A percentile compares a stretch with the other conserved stretches of the same genome.
phyloP scores from a whole-genome alignment of 768 basidiomycete species.

The Termitomyces sp. region DNA sequence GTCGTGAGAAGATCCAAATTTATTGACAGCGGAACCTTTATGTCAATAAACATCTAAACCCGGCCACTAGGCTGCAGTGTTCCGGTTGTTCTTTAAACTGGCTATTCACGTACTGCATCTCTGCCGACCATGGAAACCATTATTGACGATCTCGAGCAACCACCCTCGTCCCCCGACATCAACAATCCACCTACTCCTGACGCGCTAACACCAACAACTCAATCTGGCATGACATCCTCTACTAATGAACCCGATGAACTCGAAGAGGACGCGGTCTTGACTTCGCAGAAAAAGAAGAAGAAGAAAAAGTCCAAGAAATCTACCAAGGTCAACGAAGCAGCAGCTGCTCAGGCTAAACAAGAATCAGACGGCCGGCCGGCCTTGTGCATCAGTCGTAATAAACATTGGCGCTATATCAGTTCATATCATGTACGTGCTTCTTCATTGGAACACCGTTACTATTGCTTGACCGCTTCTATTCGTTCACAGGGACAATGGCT shows the following conservation, averaged over 20 bases:
- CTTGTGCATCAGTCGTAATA: constrained; percentile 87
- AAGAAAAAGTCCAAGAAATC: constrained; percentile 61
- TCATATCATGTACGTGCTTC: constrained; percentile 73
- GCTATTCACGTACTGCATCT: neutral
- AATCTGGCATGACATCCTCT: constrained; percentile 30
- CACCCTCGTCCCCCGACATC: constrained; percentile 7
- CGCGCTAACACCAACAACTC: constrained; percentile 13
- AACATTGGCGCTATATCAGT: constrained; percentile 92
- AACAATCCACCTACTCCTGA: constrained; percentile 10
- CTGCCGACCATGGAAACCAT: neutral
- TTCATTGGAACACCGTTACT: neutral
- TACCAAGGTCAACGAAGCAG: constrained; percentile 40
- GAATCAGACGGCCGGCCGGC: constrained; percentile 53
- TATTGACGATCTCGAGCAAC: neutral
- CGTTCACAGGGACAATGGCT: constrained; percentile 81
- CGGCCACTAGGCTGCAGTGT: neutral
- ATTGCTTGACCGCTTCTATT: constrained; percentile 14
- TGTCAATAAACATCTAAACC: neutral
- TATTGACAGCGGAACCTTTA: neutral
- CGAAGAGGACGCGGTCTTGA: constrained; percentile 20
- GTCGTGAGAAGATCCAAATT: constrained; percentile 13
- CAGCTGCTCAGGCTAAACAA: constrained; percentile 25
- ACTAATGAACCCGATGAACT: constrained; percentile 14
- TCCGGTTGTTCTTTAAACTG: neutral
- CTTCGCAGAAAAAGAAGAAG: constrained; percentile 64